These are phyloP conservation scores for Macrolepiota fuliginosa DNA, from an alignment of 768 basidiomycete species.

Conservation along the genomic window DNA sequence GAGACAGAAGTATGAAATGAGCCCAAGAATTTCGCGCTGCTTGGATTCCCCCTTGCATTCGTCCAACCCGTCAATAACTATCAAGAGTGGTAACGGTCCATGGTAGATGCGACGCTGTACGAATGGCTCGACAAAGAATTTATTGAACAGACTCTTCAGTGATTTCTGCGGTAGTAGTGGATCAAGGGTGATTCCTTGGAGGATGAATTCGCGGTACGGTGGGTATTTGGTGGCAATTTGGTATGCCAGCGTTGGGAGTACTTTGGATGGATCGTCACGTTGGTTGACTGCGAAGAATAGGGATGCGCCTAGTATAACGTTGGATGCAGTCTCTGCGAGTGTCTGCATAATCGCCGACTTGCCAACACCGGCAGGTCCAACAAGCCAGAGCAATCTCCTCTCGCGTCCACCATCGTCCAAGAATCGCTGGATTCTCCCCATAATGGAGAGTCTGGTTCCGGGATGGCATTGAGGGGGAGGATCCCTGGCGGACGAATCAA, in stretches of 20 bases:
- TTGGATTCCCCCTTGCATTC: slow-evolving; percentile 17
- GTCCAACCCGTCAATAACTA: slow-evolving; percentile 24
- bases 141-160: neutral
- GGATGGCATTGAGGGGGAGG: neutral
- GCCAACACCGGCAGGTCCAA: neutral
- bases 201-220: neutral
- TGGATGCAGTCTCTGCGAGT: neutral
- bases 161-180: neutral
- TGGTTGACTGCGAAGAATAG: neutral
- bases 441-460: neutral
- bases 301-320: neutral
- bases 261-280: neutral
- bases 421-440: neutral
- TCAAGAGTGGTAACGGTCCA: slow-evolving; percentile 3
- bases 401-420: neutral
- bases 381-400: neutral
- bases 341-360: neutral
- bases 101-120: neutral
- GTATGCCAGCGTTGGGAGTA: neutral
- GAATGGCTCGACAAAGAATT: slow-evolving; percentile 14
- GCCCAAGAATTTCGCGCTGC: slow-evolving; percentile 16
- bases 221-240: neutral
- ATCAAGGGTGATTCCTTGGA: neutral
- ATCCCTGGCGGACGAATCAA: neutral
- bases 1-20: slow-evolving; percentile 1